Conservation (phyloP, 2,329 filamentous ascomycete species). For the Coniochaeta pulveracea region DNA sequence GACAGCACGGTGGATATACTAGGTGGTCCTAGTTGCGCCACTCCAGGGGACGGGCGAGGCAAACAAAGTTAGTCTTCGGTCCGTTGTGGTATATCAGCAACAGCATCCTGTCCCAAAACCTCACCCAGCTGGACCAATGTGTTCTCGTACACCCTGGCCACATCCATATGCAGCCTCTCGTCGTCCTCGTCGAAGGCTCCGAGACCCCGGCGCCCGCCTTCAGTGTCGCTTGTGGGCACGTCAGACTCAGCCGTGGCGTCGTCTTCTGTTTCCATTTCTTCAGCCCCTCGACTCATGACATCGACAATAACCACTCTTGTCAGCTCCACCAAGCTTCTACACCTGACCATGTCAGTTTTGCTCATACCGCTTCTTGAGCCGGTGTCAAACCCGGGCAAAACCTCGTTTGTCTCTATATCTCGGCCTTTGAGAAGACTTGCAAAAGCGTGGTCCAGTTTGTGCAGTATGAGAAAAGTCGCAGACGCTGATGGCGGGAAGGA, state of each 20-base stretch:
- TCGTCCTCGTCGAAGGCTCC: slow-evolving; percentile 20
- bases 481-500: slow-evolving; percentile 58
- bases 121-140: slow-evolving; percentile 67
- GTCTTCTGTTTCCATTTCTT: slow-evolving; percentile 5
- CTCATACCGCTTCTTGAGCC: slow-evolving; percentile 56
- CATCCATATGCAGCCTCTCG: slow-evolving; percentile 49
- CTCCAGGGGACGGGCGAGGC: too few relatives aligned
- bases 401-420: slow-evolving; percentile 52
- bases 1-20: too few relatives aligned
- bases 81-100: too few relatives aligned
- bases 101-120: too few relatives aligned
- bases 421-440: slow-evolving; percentile 59
- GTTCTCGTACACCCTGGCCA: slow-evolving; percentile 67
- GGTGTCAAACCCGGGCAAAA: slow-evolving; percentile 59
- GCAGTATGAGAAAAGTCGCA: slow-evolving; percentile 59
- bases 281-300: slow-evolving; percentile 44
- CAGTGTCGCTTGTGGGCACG: slow-evolving; percentile 23
- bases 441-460: slow-evolving; percentile 77
- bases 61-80: too few relatives aligned
- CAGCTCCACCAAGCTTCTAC: slow-evolving; percentile 69
- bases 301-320: slow-evolving; percentile 62
- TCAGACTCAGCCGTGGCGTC: slow-evolving; percentile 9
- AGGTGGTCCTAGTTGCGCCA: too few relatives aligned
- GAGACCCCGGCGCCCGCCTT: slow-evolving; percentile 1
- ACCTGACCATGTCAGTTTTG: slow-evolving; percentile 74